These are phyloP conservation scores for Colletotrichum somersetense DNA, from an alignment of 2,329 filamentous ascomycete species.

Conservation along the genomic window DNA sequence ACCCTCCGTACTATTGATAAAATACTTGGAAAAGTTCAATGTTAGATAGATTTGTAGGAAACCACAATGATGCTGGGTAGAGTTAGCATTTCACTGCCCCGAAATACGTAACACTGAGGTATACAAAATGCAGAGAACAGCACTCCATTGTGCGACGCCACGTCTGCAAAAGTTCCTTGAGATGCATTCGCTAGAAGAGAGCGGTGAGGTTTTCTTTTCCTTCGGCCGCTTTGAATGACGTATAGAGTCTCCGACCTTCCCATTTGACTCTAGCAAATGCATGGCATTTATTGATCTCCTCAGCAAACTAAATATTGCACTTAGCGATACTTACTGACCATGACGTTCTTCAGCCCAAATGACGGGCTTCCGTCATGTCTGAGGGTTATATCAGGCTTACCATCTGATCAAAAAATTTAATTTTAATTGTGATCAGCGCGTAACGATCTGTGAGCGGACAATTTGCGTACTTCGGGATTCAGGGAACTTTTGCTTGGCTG, in stretches of 20 bases:
- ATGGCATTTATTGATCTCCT: conserved; percentile 20
- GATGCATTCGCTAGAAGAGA: not conserved
- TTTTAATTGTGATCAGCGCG: too few species aligned
- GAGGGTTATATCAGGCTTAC: not conserved
- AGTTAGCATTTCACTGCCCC: too few species aligned
- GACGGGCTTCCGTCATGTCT: too few species aligned
- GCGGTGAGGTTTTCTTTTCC: not conserved
- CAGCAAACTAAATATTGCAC: not conserved
- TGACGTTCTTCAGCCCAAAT: not conserved
- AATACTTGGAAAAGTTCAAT: too few species aligned
- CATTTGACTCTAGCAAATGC: conserved; percentile 31
- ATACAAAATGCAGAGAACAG: too few species aligned
- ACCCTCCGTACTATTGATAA: too few species aligned
- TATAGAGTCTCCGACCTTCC: conserved; percentile 25
- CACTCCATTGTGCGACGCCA: not conserved
- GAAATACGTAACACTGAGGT: too few species aligned
- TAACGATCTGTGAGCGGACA: too few species aligned
- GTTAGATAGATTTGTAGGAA: too few species aligned
- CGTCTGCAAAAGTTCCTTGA: not conserved
- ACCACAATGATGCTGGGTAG: too few species aligned
- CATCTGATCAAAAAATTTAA: too few species aligned
- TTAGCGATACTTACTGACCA: conserved; percentile 22
- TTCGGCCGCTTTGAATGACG: conserved; percentile 22
- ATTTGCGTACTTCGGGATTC: not conserved
- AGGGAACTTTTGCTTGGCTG: not conserved